Conservation (phyloP, 2,329 filamentous ascomycete species). For the Xylariaceae sp. region DNA sequence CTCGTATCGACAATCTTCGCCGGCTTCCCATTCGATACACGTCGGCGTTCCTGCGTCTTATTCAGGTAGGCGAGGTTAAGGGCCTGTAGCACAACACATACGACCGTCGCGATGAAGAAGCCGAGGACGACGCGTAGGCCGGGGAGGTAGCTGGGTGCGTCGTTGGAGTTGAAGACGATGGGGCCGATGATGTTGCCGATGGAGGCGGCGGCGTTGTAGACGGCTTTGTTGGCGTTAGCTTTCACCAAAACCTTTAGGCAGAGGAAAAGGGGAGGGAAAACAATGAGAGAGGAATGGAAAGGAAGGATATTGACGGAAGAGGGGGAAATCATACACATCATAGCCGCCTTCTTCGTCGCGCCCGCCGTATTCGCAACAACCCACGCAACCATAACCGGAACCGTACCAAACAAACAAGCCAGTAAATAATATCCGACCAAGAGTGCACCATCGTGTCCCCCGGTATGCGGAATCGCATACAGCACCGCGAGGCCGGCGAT, state of each 20-base stretch:
- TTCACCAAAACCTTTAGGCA: not conserved
- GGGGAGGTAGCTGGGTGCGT: constrained; percentile 54
- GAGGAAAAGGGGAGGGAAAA: not conserved
- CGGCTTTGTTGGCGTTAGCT: constrained; percentile 24
- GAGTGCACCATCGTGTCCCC: constrained; percentile 41
- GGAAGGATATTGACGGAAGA: not conserved
- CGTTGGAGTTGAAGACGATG: constrained; percentile 52
- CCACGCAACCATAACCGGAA: constrained; percentile 63
- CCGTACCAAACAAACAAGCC: constrained; percentile 60
- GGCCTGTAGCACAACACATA: constrained; percentile 48
- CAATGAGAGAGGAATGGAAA: not conserved
- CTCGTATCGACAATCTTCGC: constrained; percentile 54
- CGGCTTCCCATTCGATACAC: constrained; percentile 56
- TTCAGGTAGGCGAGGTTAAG: constrained; percentile 53
- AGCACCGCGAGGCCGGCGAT: constrained; percentile 55
- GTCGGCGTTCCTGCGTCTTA: constrained; percentile 47
- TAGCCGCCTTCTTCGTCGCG: constrained; percentile 60
- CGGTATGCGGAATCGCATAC: constrained; percentile 45
- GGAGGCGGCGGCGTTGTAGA: constrained; percentile 58
- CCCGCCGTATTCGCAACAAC: constrained; percentile 65
- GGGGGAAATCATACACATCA: constrained; percentile 41
- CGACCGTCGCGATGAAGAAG: constrained; percentile 50
- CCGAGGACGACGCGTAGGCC: constrained; percentile 52
- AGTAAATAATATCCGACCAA: constrained; percentile 61
- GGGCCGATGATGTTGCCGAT: constrained; percentile 64